phyloP scores from a whole-genome alignment of 768 basidiomycete species.

The Termitomyces sp. region DNA sequence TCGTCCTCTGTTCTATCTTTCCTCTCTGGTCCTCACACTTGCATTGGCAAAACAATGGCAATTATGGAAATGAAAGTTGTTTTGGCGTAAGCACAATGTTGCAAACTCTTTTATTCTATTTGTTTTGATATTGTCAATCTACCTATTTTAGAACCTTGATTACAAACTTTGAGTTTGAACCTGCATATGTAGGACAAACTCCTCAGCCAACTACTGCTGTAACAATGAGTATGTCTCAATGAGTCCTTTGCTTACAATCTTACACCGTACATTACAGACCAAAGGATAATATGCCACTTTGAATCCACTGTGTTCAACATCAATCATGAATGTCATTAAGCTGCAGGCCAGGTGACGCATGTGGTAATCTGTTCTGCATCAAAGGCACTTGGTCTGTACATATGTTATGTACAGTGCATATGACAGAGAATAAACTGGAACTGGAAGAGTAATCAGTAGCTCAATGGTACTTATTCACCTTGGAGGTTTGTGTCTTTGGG shows the following conservation, averaged over 20 bases:
- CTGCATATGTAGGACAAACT: conserved; percentile 33
- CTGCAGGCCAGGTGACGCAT: background rate
- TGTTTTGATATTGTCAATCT: background rate
- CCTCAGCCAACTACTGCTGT: conserved; percentile 38
- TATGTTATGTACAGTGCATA: no score
- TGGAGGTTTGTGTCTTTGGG: no score
- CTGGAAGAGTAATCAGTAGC: no score
- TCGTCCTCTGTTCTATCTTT: conserved; percentile 35
- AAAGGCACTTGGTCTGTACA: no score
- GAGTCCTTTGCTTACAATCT: background rate
- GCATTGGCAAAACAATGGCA: conserved; percentile 41
- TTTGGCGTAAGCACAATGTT: conserved; percentile 21
- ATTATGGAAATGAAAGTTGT: conserved; percentile 40
- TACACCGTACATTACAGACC: conserved; percentile 20
- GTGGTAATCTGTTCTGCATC: no score
- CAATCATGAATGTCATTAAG: background rate
- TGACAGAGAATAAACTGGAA: no score
- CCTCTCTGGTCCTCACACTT: conserved; percentile 35
- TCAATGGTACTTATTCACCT: no score
- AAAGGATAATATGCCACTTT: conserved; percentile 33
- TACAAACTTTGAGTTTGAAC: conserved; percentile 39
- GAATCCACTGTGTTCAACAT: conserved; percentile 15
- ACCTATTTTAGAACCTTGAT: conserved; percentile 28
- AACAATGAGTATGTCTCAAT: conserved; percentile 37
- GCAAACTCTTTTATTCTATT: background rate